These are phyloP conservation scores for Pinguiococcus pyrenoidosus DNA, from an alignment of 108 stramenopile species.

Conservation along the genomic window DNA sequence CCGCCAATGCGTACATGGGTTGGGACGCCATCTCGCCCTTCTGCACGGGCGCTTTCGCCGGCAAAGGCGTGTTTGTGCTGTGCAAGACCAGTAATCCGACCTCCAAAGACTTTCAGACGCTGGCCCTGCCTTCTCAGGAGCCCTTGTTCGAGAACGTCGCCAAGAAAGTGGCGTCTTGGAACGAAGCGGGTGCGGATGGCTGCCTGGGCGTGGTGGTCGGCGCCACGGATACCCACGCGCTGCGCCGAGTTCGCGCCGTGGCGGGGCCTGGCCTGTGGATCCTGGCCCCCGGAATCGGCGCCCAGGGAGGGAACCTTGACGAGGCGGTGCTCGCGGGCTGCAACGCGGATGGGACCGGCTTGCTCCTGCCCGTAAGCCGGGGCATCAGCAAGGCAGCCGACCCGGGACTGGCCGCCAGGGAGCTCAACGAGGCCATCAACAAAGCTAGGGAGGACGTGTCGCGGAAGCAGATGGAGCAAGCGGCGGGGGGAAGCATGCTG, in stretches of 20 bases:
- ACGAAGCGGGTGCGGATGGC: slow-evolving; percentile 12
- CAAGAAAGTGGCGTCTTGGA: neutral
- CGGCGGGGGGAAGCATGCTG: neutral
- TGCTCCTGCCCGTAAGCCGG: slow-evolving; percentile 85
- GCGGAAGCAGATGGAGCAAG: neutral
- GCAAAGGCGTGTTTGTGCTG: slow-evolving; percentile 79
- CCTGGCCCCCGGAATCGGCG: slow-evolving; percentile 91
- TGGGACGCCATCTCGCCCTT: slow-evolving; percentile 82
- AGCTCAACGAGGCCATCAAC: slow-evolving; percentile 54
- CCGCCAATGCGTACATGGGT: slow-evolving; percentile 34
- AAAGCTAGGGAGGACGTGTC: slow-evolving; percentile 5
- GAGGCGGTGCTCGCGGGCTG: slow-evolving; percentile 62
- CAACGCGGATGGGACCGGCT: slow-evolving; percentile 54
- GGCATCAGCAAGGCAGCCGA: slow-evolving; percentile 68
- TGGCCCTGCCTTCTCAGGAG: slow-evolving; percentile 27
- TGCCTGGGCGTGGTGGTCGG: slow-evolving; percentile 88
- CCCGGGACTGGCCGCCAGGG: slow-evolving; percentile 60
- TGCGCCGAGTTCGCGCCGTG: slow-evolving; percentile 55
- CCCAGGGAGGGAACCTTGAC: slow-evolving; percentile 82
- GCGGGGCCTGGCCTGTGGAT: slow-evolving; percentile 77
- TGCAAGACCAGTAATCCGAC: slow-evolving; percentile 98
- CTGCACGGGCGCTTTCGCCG: slow-evolving; percentile 43
- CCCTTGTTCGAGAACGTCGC: neutral
- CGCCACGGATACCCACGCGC: slow-evolving; percentile 75
- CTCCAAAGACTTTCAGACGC: slow-evolving; percentile 70